These are phyloP conservation scores for Teunomyces atbi DNA, from an alignment of 805 yeast genomes.

Conservation along the genomic window DNA sequence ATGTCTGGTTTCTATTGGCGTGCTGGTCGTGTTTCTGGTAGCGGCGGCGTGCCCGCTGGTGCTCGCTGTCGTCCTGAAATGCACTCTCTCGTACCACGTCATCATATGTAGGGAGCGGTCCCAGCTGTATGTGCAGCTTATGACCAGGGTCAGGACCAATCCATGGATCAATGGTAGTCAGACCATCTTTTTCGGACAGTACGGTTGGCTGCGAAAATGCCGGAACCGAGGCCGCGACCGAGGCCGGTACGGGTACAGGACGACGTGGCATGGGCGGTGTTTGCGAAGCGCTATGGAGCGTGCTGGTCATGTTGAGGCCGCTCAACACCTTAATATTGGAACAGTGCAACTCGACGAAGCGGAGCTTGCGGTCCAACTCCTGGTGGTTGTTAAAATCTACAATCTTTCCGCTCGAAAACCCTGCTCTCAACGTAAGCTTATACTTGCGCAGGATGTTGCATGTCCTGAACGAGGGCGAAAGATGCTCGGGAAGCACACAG, in stretches of 20 bases:
- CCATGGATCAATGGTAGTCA: neutral
- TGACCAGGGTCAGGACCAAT: too few relatives aligned
- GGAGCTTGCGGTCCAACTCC: conserved; percentile 21
- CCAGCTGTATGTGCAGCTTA: neutral
- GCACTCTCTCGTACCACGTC: conserved; percentile 32
- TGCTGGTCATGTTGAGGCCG: conserved; percentile 28
- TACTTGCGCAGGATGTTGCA: conserved; percentile 56
- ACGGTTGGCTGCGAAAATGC: neutral
- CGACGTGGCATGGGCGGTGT: conserved; percentile 13
- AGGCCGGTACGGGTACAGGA: neutral
- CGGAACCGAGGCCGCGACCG: conserved; percentile 1
- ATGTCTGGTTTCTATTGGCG: neutral
- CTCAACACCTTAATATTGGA: conserved; percentile 34
- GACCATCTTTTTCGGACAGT: neutral
- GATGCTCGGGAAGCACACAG: conserved; percentile 45
- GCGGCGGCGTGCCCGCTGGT: conserved; percentile 31
- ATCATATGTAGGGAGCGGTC: conserved; percentile 34
- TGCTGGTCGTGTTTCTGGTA: conserved; percentile 32
- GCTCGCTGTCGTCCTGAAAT: conserved; percentile 32
- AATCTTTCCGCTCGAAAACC: conserved; percentile 24
- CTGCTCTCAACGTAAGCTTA: conserved; percentile 30
- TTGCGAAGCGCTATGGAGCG: conserved; percentile 23
- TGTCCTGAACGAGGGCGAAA: conserved; percentile 54
- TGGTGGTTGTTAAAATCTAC: conserved; percentile 13
- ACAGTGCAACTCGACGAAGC: conserved; percentile 29